Conservation (phyloP, 192 early-diverging fungal genomes). For the Coemansia sp. region DNA sequence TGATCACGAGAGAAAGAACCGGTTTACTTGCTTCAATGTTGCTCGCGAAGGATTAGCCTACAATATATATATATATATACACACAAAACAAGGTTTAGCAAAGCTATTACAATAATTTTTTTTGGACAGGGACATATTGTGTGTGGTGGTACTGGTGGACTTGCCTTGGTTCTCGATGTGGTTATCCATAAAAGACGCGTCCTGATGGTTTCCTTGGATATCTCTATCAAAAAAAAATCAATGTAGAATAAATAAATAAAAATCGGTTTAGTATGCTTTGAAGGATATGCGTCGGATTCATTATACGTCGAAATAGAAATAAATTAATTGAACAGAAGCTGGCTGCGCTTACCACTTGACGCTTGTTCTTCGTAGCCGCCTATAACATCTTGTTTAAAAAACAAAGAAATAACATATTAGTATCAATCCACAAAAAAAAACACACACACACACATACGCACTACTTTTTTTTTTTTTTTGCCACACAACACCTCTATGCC, state of each 20-base stretch:
- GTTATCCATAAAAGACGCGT: conserved; percentile 68
- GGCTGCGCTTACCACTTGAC: too few relatives aligned
- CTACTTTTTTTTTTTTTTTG: too few relatives aligned
- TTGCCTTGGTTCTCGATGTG: conserved; percentile 61
- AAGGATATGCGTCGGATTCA: not conserved
- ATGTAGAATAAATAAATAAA: not conserved
- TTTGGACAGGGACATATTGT: not conserved
- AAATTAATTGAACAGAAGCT: too few relatives aligned
- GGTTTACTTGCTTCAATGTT: conserved; percentile 77
- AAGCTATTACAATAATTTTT: not conserved
- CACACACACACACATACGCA: too few relatives aligned
- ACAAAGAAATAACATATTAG: too few relatives aligned
- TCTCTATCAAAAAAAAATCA: not conserved
- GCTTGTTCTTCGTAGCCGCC: too few relatives aligned
- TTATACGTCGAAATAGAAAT: too few relatives aligned
- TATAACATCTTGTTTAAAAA: too few relatives aligned
- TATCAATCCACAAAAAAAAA: too few relatives aligned
- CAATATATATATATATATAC: not conserved
- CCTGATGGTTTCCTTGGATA: conserved; percentile 67
- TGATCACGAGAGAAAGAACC: conserved; percentile 58
- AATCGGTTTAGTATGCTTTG: not conserved
- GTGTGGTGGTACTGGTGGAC: not conserved
- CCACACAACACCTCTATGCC: not conserved
- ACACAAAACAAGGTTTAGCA: not conserved
- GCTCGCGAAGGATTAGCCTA: conserved; percentile 73